Evolutionary conservation across 257 asterid species (phyloP).

Genomic region (Pogostemon cablin): DNA sequence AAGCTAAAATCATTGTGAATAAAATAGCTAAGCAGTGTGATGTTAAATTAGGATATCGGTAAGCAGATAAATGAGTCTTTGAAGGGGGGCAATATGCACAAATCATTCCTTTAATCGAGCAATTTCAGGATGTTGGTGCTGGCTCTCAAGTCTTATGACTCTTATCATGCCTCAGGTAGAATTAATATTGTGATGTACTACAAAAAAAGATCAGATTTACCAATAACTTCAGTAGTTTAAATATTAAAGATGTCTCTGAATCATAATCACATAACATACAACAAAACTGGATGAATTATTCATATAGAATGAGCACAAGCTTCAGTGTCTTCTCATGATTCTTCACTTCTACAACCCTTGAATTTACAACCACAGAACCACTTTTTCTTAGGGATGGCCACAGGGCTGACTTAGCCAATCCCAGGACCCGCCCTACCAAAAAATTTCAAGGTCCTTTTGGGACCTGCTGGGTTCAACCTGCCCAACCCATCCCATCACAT

Average conservation of each 20-base stretch:
- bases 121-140: neutral
- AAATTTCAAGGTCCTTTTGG: too few species aligned
- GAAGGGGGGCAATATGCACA: neutral
- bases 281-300: slow-evolving; percentile 8
- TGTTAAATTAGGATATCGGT: neutral
- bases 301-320: slow-evolving; percentile 1
- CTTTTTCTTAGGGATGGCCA: too few species aligned
- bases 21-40: neutral
- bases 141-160: neutral
- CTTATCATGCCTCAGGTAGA: neutral
- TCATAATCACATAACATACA: neutral
- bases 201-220: neutral
- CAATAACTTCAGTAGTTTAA: neutral
- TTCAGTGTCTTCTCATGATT: slow-evolving; percentile 4
- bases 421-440: too few species aligned
- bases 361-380: neutral
- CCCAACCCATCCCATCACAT: too few species aligned
- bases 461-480: too few species aligned
- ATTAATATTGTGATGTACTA: neutral
- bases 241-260: neutral
- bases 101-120: neutral
- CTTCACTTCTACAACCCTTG: slow-evolving; percentile 8
- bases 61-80: neutral
- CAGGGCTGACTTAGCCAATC: too few species aligned
- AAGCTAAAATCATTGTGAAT: neutral